phyloP scores from a whole-genome alignment of 495 filamentous ascomycete genomes.

The Aspergillus incahuasiensis region DNA sequence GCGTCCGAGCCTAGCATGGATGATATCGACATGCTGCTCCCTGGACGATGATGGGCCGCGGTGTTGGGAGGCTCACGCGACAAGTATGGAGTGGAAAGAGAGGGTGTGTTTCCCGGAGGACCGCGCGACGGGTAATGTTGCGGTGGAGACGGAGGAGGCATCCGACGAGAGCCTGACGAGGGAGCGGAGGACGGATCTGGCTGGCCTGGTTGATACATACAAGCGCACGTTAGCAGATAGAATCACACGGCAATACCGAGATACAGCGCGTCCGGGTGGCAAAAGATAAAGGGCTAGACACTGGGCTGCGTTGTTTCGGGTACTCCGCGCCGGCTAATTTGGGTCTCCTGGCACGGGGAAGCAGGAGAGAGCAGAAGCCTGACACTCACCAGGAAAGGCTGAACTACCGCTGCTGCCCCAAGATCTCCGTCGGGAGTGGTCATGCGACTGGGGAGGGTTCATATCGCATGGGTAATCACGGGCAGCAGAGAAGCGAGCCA shows the following conservation, averaged over 20 bases:
- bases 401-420: constrained; percentile 36
- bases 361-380: constrained; percentile 13
- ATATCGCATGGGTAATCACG: constrained; percentile 25
- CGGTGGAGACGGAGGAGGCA: constrained; percentile 58
- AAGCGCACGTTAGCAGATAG: constrained; percentile 13
- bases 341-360: constrained; percentile 1
- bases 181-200: constrained; percentile 43
- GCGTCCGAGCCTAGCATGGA: constrained; percentile 70
- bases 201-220: constrained; percentile 17
- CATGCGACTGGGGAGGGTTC: constrained; percentile 31
- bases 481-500: constrained; percentile 8
- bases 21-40: constrained; percentile 93
- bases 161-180: constrained; percentile 48
- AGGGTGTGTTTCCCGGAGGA: constrained; percentile 37
- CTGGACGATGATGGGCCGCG: constrained; percentile 49
- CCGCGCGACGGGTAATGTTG: constrained; percentile 46
- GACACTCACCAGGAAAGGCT: constrained; percentile 35
- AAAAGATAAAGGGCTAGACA: not conserved
- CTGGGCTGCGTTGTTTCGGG: not conserved
- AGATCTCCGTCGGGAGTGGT: constrained; percentile 31
- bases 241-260: not conserved
- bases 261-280: not conserved
- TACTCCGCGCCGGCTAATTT: constrained; percentile 1
- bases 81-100: constrained; percentile 41
- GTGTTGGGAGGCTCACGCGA: constrained; percentile 49